These are phyloP conservation scores for Emydomyces testavorans DNA, from an alignment of 2,329 filamentous ascomycete genomes.

Conservation along the genomic window DNA sequence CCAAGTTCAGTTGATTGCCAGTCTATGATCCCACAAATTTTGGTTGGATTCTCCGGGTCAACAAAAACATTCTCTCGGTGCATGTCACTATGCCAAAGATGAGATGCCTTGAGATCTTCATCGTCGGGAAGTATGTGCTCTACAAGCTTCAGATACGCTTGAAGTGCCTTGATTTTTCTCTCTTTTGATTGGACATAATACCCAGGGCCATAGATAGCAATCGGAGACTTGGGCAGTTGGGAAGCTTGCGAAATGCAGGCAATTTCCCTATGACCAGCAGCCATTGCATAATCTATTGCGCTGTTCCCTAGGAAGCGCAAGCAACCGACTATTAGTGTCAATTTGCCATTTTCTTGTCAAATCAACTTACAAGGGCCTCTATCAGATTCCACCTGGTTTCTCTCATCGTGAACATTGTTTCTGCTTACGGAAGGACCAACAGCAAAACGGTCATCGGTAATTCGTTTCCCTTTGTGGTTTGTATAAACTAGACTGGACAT, in stretches of 20 bases:
- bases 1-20: slow-evolving; percentile 19
- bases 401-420: no score
- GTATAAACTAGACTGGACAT: slow-evolving; percentile 2
- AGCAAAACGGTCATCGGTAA: slow-evolving; percentile 13
- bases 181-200: slow-evolving; percentile 25
- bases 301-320: slow-evolving; percentile 20
- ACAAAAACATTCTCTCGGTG: slow-evolving; percentile 34
- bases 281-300: slow-evolving; percentile 24
- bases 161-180: slow-evolving; percentile 17
- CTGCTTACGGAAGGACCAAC: no score
- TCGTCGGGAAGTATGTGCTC: slow-evolving; percentile 3
- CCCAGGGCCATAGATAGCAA: slow-evolving; percentile 29
- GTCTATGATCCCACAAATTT: slow-evolving; percentile 20
- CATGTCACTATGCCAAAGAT: slow-evolving; percentile 33
- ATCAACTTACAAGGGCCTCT: slow-evolving; percentile 14
- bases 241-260: slow-evolving; percentile 19
- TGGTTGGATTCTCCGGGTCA: slow-evolving; percentile 11
- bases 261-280: slow-evolving; percentile 26
- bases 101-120: no score
- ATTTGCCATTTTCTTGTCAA: neutral
- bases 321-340: neutral
- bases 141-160: slow-evolving; percentile 7
- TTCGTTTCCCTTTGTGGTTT: neutral
- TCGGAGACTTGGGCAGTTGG: slow-evolving; percentile 24
- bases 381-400: no score